Conservation (phyloP, 169 alveolate species). For the Eimeria brunetti region DNA sequence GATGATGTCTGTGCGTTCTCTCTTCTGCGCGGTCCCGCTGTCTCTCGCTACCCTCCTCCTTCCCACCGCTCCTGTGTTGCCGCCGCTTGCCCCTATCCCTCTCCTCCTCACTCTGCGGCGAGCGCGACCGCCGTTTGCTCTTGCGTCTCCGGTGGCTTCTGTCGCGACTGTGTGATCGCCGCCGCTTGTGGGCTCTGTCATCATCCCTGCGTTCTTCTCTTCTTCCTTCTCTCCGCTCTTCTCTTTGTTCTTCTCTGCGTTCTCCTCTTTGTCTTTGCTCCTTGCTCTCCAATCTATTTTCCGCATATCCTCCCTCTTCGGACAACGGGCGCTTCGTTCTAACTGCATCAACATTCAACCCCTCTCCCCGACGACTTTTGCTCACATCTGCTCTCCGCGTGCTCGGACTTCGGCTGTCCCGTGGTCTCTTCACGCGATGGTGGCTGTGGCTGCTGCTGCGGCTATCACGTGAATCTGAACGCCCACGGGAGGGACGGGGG, state of each 20-base stretch:
- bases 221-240: neutral
- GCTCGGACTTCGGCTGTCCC: conserved; percentile 3
- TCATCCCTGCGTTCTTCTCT: neutral
- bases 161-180: conserved; percentile 26
- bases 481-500: conserved; percentile 5
- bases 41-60: neutral
- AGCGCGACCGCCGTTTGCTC: conserved; percentile 27
- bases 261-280: neutral
- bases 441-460: neutral
- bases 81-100: neutral
- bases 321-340: neutral
- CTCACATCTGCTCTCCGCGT: neutral
- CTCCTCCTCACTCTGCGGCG: conserved; percentile 3
- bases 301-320: neutral
- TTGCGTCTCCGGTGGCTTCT: conserved; percentile 12
- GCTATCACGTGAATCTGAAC: conserved; percentile 18
- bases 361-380: conserved; percentile 15
- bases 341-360: neutral
- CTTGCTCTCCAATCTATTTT: neutral
- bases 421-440: neutral
- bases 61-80: neutral
- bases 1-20: neutral
- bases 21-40: neutral
- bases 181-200: neutral
- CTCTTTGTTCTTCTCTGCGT: conserved; percentile 1